A percentile compares a stretch with the other conserved stretches of the same genome.
phyloP scores from a whole-genome alignment of 2,329 filamentous ascomycete species.

The Monilinia fructigena region DNA sequence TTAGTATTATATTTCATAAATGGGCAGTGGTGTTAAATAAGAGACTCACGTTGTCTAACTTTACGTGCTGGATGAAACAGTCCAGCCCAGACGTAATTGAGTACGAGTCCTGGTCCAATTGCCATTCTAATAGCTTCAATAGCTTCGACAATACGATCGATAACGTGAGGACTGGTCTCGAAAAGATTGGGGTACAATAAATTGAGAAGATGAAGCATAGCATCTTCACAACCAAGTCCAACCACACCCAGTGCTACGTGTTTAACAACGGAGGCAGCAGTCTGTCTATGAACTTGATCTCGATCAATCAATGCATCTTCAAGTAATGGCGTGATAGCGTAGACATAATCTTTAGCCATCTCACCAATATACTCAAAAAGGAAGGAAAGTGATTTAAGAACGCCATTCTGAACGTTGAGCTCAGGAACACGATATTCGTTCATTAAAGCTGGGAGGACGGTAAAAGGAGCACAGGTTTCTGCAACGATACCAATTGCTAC shows the following conservation, averaged over 20 bases:
- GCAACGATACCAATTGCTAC: constrained; percentile 98
- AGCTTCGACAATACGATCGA: constrained; percentile 95
- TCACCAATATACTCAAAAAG: constrained; percentile 99
- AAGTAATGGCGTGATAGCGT: constrained; percentile 90
- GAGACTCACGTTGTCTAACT: constrained; percentile 63
- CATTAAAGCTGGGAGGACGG: constrained; percentile 97
- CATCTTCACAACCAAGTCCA: constrained; percentile 93
- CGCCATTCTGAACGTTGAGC: constrained; percentile 97
- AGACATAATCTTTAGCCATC: constrained; percentile 99
- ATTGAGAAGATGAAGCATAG: constrained; percentile 97
- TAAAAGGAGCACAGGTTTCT: constrained; percentile 97
- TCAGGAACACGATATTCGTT: constrained; percentile 99
- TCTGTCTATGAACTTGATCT: constrained; percentile 96
- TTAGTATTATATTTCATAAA: neutral
- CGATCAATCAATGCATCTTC: constrained; percentile 97
- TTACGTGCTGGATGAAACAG: constrained; percentile 96
- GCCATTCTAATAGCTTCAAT: constrained; percentile 95
- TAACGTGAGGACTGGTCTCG: constrained; percentile 96
- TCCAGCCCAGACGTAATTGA: constrained; percentile 98
- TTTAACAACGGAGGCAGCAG: constrained; percentile 94
- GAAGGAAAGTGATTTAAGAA: constrained; percentile 94
- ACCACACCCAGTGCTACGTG: constrained; percentile 98
- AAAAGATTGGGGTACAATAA: constrained; percentile 95
- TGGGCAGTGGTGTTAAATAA: neutral
- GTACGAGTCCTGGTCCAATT: constrained; percentile 83